Conservation (phyloP, 495 filamentous ascomycete species). For the Xylaria castorea region DNA sequence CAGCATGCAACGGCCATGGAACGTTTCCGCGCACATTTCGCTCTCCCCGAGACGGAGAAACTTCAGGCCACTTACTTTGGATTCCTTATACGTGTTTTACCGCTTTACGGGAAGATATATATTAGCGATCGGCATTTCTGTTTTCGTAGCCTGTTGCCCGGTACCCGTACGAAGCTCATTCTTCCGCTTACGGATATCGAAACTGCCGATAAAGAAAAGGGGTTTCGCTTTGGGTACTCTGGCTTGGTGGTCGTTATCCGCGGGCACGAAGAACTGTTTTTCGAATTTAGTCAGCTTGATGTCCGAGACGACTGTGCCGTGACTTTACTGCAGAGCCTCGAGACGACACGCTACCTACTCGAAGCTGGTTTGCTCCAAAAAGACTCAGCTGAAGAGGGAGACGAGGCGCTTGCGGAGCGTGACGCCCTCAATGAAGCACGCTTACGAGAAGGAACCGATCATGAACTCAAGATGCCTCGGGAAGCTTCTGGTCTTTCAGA, state of each 20-base stretch:
- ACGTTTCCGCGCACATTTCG: slow-evolving; percentile 89
- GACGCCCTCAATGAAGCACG: slow-evolving; percentile 82
- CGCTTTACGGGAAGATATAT: slow-evolving; percentile 96
- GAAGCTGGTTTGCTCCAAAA: slow-evolving; percentile 73
- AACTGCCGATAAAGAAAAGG: slow-evolving; percentile 94
- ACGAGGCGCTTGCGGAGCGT: slow-evolving; percentile 82
- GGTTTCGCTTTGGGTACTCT: slow-evolving; percentile 90
- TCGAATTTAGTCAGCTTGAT: slow-evolving; percentile 82
- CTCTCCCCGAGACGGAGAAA: slow-evolving; percentile 79
- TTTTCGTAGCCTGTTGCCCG: slow-evolving; percentile 89
- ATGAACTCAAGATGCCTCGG: slow-evolving; percentile 64
- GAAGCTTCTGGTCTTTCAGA: slow-evolving; percentile 59
- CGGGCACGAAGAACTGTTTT: slow-evolving; percentile 96
- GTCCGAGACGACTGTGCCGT: slow-evolving; percentile 87
- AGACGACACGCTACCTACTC: slow-evolving; percentile 72
- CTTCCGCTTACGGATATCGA: slow-evolving; percentile 91
- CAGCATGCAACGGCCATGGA: slow-evolving; percentile 67
- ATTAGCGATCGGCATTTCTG: slow-evolving; percentile 90
- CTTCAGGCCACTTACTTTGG: slow-evolving; percentile 93
- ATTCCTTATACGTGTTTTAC: slow-evolving; percentile 84
- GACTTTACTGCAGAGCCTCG: slow-evolving; percentile 77
- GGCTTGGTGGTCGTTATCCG: slow-evolving; percentile 90
- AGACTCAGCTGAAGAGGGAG: slow-evolving; percentile 72
- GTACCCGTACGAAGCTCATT: slow-evolving; percentile 91
- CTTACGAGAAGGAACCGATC: slow-evolving; percentile 62